phyloP scores from a whole-genome alignment of 306 rosid genomes.

The Dryas drummondii region DNA sequence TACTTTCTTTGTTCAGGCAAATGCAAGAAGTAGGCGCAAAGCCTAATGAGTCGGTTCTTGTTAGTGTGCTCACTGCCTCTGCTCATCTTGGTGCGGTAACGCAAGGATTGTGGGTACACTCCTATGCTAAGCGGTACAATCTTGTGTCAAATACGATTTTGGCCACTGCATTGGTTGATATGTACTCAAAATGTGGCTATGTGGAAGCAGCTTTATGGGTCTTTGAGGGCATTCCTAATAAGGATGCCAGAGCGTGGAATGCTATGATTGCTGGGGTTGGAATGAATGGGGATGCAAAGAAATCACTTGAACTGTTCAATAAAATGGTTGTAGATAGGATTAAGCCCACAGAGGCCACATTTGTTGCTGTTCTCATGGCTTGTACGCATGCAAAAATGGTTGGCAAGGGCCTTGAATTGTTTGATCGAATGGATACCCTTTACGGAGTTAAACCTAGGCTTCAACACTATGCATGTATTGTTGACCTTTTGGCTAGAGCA shows the following conservation, averaged over 20 bases:
- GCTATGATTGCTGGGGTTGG: conserved; percentile 68
- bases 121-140: conserved; percentile 34
- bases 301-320: conserved; percentile 50
- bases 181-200: conserved; percentile 54
- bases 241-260: conserved; percentile 62
- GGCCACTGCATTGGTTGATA: conserved; percentile 61
- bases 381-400: conserved; percentile 68
- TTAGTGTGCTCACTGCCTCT: conserved; percentile 42
- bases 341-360: conserved; percentile 56
- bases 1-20: conserved; percentile 36
- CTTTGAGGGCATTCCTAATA: conserved; percentile 31
- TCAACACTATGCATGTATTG: conserved; percentile 47
- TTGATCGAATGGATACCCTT: conserved; percentile 46
- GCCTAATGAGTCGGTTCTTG: conserved; percentile 47
- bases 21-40: conserved; percentile 37
- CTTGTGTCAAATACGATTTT: conserved; percentile 43
- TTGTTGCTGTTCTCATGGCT: conserved; percentile 58
- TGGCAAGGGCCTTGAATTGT: conserved; percentile 51
- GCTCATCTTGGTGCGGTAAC: conserved; percentile 46
- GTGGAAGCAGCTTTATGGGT: conserved; percentile 40
- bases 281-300: conserved; percentile 58
- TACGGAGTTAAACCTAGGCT: conserved; percentile 30
- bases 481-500: conserved; percentile 70
- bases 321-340: conserved; percentile 41
- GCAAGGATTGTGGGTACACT: conserved; percentile 50